A percentile compares a stretch with the other conserved stretches of the same genome.
These are phyloP conservation scores for Allantophomopsis lycopodina DNA, from an alignment of 2,329 filamentous ascomycete species.

Conservation along the genomic window DNA sequence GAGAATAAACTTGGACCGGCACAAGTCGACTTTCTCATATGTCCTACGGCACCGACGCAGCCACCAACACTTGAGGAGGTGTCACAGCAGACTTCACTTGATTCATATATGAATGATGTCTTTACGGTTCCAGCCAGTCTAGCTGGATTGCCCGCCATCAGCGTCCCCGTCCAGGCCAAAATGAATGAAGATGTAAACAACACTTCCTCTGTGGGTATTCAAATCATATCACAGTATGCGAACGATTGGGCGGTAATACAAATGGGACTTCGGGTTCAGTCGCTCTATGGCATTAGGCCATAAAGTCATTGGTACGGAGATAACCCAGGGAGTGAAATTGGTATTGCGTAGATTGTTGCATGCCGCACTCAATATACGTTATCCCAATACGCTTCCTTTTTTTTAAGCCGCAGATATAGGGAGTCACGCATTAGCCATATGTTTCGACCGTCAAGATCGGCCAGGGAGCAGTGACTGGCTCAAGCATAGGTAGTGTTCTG, in stretches of 20 bases:
- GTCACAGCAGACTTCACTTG: slow-evolving; percentile 38
- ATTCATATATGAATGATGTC: slow-evolving; percentile 84
- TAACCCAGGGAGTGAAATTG: too few relatives aligned
- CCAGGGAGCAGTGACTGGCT: too few relatives aligned
- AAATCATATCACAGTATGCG: slow-evolving; percentile 72
- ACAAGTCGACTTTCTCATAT: slow-evolving; percentile 75
- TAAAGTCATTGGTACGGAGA: too few relatives aligned
- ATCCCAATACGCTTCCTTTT: too few relatives aligned
- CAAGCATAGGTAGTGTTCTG: too few relatives aligned
- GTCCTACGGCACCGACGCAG: slow-evolving; percentile 70
- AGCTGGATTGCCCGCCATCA: slow-evolving; percentile 80
- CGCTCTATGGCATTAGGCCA: too few relatives aligned
- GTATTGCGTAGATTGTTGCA: too few relatives aligned
- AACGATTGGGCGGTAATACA: slow-evolving; percentile 34
- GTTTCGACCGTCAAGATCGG: too few relatives aligned
- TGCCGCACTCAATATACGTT: too few relatives aligned
- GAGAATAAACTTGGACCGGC: slow-evolving; percentile 41
- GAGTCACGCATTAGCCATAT: too few relatives aligned
- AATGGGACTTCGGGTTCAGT: too few relatives aligned
- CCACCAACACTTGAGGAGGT: slow-evolving; percentile 54
- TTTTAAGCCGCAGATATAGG: too few relatives aligned
- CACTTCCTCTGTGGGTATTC: slow-evolving; percentile 43
- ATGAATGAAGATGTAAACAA: slow-evolving; percentile 19
- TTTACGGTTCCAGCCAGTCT: slow-evolving; percentile 92
- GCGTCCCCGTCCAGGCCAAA: slow-evolving; percentile 47